A percentile compares a stretch with the other conserved stretches of the same genome.
Evolutionary conservation across 805 yeast genomes (phyloP).

Genomic region (Tetrapisispora iriomotensis): DNA sequence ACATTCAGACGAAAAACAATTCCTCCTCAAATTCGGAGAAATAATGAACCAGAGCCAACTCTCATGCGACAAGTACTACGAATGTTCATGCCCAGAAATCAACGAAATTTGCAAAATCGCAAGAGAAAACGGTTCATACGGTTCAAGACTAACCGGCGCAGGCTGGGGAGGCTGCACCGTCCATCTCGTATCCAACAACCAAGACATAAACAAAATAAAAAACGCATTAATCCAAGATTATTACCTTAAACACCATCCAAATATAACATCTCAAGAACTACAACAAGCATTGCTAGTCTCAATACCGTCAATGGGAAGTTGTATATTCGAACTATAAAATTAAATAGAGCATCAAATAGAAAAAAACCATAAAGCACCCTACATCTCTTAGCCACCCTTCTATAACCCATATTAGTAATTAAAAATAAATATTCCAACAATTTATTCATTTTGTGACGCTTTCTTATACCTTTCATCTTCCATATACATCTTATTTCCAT

Average conservation of each 20-base stretch:
- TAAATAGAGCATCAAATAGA: no score
- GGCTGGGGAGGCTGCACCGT: constrained; percentile 72
- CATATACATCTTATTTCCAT: no score
- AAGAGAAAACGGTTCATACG: constrained; percentile 44
- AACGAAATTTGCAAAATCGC: constrained; percentile 48
- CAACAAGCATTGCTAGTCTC: constrained; percentile 45
- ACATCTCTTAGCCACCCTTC: no score
- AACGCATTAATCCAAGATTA: constrained; percentile 43
- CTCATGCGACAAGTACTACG: constrained; percentile 39
- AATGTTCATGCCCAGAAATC: constrained; percentile 48
- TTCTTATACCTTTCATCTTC: no score
- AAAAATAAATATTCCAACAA: no score
- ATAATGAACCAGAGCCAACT: constrained; percentile 52
- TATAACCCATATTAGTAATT: no score
- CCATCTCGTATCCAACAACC: constrained; percentile 38
- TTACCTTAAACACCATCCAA: constrained; percentile 41
- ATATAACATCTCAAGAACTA: constrained; percentile 36
- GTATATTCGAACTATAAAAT: constrained; percentile 20
- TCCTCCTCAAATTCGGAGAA: constrained; percentile 38
- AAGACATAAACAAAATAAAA: constrained; percentile 28
- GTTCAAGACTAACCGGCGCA: constrained; percentile 70
- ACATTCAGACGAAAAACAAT: constrained; percentile 18
- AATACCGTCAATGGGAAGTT: constrained; percentile 47
- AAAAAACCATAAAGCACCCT: no score
- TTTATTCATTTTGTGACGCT: no score